Evolutionary conservation across 2,329 filamentous ascomycete genomes (phyloP).

Genomic region (Fusarium citri): DNA sequence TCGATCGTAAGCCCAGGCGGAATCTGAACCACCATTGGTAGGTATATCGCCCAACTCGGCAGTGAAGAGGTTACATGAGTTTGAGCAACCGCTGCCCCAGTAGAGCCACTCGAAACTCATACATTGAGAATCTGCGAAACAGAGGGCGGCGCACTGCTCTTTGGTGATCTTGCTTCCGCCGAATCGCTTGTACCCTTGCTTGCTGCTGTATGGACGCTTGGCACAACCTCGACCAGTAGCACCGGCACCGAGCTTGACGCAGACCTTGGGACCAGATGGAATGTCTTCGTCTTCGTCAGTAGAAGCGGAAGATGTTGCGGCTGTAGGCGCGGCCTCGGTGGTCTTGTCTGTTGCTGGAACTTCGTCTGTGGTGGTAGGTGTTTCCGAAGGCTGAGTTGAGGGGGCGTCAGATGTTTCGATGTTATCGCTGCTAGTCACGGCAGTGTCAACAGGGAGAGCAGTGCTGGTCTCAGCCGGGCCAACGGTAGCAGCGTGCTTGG

Average conservation of each 20-base stretch:
- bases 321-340: background rate
- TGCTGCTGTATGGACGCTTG: slow-evolving; percentile 35
- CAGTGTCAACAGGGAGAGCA: background rate
- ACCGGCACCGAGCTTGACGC: slow-evolving; percentile 26
- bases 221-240: slow-evolving; percentile 30
- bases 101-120: slow-evolving; percentile 39
- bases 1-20: slow-evolving; percentile 35
- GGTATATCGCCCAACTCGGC: slow-evolving; percentile 2
- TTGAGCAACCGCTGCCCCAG: slow-evolving; percentile 25
- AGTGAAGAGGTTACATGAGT: slow-evolving; percentile 30
- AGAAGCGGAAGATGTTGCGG: background rate
- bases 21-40: slow-evolving; percentile 14
- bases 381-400: background rate
- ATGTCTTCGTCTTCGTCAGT: background rate
- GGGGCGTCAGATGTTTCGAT: background rate
- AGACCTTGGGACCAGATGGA: slow-evolving; percentile 18
- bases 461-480: slow-evolving; percentile 20
- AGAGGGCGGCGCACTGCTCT: slow-evolving; percentile 37
- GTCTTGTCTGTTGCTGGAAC: background rate
- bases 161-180: slow-evolving; percentile 24
- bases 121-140: slow-evolving; percentile 28
- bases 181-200: slow-evolving; percentile 30
- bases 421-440: background rate
- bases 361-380: background rate
- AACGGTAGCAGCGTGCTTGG: slow-evolving; percentile 16